Evolutionary conservation across 2,329 filamentous ascomycete genomes (phyloP).

Genomic region (Setomelanomma holmii): DNA sequence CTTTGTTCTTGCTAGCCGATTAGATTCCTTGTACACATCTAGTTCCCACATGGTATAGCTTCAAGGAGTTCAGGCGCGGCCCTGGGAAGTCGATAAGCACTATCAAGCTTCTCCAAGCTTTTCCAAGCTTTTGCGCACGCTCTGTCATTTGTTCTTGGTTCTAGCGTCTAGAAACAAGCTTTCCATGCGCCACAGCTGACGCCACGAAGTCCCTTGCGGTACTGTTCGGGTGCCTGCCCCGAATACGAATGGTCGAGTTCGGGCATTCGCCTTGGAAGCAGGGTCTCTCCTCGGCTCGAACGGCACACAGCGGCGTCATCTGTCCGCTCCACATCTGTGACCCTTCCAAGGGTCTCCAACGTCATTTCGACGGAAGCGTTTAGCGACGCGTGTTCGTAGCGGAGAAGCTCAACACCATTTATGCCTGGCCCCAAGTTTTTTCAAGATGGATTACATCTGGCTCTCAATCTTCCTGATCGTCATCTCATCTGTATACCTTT

Average conservation of each 20-base stretch:
- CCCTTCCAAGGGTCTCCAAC: background rate
- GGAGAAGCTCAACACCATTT: background rate
- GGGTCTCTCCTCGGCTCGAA: background rate
- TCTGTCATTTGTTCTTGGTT: background rate
- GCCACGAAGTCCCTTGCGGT: background rate
- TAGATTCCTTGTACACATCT: too few species aligned
- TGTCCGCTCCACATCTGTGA: background rate
- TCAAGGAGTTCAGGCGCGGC: too few species aligned
- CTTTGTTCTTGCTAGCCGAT: too few species aligned
- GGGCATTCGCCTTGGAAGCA: background rate
- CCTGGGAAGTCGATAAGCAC: too few species aligned
- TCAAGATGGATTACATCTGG: background rate
- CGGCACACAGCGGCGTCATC: background rate
- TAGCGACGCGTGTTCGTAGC: background rate
- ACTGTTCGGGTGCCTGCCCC: too few species aligned
- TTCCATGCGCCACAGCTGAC: background rate
- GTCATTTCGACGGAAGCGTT: background rate
- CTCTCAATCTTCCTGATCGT: background rate
- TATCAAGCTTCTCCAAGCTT: background rate
- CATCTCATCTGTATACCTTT: background rate
- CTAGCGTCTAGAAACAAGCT: background rate
- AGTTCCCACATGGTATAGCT: background rate
- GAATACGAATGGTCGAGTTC: too few species aligned
- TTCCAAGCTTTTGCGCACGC: background rate
- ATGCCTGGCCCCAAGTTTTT: background rate